These are phyloP conservation scores for Aquilaria malaccensis DNA, from an alignment of 345 rosid species.

Conservation along the genomic window DNA sequence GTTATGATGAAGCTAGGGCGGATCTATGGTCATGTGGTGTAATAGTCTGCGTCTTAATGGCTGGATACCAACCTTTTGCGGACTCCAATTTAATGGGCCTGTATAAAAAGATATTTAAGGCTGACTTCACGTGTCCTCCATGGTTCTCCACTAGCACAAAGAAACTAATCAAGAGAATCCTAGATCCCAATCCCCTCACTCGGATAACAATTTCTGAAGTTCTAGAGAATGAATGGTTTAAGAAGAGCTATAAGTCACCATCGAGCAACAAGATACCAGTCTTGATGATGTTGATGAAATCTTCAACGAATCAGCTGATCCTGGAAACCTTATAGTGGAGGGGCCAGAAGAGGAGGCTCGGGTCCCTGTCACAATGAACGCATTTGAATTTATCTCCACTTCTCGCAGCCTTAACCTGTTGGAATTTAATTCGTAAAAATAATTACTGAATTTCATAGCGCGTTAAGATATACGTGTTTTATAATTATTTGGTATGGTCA, in stretches of 20 bases:
- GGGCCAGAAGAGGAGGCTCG: slow-evolving; percentile 62
- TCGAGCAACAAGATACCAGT: slow-evolving; percentile 71
- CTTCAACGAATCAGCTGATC: slow-evolving; percentile 63
- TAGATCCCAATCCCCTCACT: slow-evolving; percentile 85
- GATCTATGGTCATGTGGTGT: slow-evolving; percentile 99
- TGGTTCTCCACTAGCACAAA: slow-evolving; percentile 97
- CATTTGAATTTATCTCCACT: slow-evolving; percentile 93
- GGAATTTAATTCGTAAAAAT: too few relatives aligned
- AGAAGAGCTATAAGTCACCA: slow-evolving; percentile 90
- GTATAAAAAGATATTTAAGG: slow-evolving; percentile 59
- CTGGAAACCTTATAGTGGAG: slow-evolving; percentile 81
- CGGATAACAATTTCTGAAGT: slow-evolving; percentile 42
- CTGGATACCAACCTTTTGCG: slow-evolving; percentile 95
- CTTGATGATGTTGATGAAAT: slow-evolving; percentile 83
- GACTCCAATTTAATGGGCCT: slow-evolving; percentile 75
- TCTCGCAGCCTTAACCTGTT: slow-evolving; percentile 94
- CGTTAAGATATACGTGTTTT: too few relatives aligned
- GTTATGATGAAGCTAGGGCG: slow-evolving; percentile 96
- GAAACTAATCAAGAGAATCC: slow-evolving; percentile 79
- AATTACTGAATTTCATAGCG: too few relatives aligned
- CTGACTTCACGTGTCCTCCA: slow-evolving; percentile 21
- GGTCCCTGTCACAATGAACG: slow-evolving; percentile 87
- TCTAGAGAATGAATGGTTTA: slow-evolving; percentile 3
- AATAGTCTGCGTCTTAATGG: slow-evolving; percentile 94
- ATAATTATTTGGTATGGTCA: too few relatives aligned